phyloP scores from a whole-genome alignment of 768 basidiomycete genomes.

The Phanerochaete sordida region DNA sequence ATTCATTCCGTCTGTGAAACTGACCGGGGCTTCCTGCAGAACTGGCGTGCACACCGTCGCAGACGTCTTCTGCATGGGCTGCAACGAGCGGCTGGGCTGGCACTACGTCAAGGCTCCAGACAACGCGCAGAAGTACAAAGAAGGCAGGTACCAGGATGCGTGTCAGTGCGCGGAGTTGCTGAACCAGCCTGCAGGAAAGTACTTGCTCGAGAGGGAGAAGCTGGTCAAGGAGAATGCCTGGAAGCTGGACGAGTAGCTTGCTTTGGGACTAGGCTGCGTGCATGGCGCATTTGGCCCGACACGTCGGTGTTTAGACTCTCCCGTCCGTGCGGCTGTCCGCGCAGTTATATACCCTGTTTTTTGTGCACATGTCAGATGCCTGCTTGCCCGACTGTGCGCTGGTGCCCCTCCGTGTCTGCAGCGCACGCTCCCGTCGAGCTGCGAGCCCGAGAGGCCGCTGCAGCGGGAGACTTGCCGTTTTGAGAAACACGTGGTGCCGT shows the following conservation, averaged over 20 bases:
- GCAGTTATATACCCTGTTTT: not conserved
- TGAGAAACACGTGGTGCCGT: slow-evolving; percentile 11
- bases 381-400: not conserved
- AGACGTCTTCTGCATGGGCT: slow-evolving; percentile 76
- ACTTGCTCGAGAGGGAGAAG: slow-evolving; percentile 75
- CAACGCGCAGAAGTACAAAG: slow-evolving; percentile 79
- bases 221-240: slow-evolving; percentile 81
- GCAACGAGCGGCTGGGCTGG: slow-evolving; percentile 79
- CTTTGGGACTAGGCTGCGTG: not conserved
- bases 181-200: slow-evolving; percentile 54
- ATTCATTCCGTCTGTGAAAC: not conserved
- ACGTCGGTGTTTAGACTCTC: not conserved
- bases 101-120: slow-evolving; percentile 80
- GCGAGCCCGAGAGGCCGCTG: not conserved
- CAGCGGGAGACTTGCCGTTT: slow-evolving; percentile 4
- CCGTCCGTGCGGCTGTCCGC: not conserved
- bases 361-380: not conserved
- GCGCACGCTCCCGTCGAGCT: not conserved
- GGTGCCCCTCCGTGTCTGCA: not conserved
- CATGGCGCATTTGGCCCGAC: slow-evolving; percentile 12
- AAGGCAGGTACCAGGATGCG: slow-evolving; percentile 44
- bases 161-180: not conserved
- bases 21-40: slow-evolving; percentile 30
- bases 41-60: slow-evolving; percentile 82
- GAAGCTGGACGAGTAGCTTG: slow-evolving; percentile 46